Evolutionary conservation across 1,284 basidiomycete species (phyloP), one percentile per base, ranked within the genome.

Genomic region (Sphaerobolus stellatus): DNA sequence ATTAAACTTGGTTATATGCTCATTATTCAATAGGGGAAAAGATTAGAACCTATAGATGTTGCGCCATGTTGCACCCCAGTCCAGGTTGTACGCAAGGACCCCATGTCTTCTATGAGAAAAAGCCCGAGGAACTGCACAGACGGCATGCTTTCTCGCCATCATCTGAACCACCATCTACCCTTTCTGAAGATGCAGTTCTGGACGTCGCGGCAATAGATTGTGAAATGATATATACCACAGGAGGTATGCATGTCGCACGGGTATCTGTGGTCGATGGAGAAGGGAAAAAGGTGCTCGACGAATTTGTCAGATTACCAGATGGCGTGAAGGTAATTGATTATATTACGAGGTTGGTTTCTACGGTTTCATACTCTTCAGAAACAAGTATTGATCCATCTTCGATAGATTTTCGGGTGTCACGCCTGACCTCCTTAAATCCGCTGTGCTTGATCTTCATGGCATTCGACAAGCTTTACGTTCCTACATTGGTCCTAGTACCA

Each of bases 191-290:
- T n/a, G 58, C 58, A 1, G 72, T 78, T 2, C 69, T 90, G 29
- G 89, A 92, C 51, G 81, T 94, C 2, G 88, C 86, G 5, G 90
- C 89, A 0, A 72, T 96, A 49, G 94, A 96, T 68, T 95, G 90
- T 66, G 94, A 98, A 69, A 93, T 97, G 90, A 80, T 95, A 25
- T 94, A 92, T 71, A 91, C 92, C 0, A 94, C 93, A 0, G 88
- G 88, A 5, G 94, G 94, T 0, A 83, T 92, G 76, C 83, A 87
- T 24, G 82, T 95, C 6, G 94, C 92, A 4, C 82, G 94, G 5
- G 84, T 95, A 1, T 95, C 94, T 0, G 81, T 94, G 4, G 83
- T 97, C 1, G 88, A 94, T 63, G 84, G 84, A 7, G 68, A 78
- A 1, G 93, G 92, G 1, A 71, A 74, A 20, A 74, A 83, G 52